Percentiles rank a stretch among this genome's conserved stretches.
These are phyloP conservation scores for Heritiera littoralis DNA, from an alignment of 345 rosid genomes.

Conservation along the genomic window DNA sequence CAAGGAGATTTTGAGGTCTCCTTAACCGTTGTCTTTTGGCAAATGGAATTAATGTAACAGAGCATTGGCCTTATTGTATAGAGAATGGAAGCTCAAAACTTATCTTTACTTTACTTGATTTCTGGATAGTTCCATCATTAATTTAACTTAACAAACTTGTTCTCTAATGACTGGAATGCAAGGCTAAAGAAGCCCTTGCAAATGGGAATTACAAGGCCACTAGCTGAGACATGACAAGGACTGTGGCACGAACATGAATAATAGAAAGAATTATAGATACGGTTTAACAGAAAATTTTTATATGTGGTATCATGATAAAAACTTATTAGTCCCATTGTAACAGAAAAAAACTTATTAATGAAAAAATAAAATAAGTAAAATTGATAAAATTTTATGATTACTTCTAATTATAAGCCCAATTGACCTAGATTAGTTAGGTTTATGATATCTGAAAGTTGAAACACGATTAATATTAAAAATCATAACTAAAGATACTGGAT, in stretches of 20 bases:
- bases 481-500: too few relatives aligned
- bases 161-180: not conserved
- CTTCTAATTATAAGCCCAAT: too few relatives aligned
- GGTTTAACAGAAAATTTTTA: too few relatives aligned
- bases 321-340: too few relatives aligned
- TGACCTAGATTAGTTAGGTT: too few relatives aligned
- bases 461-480: too few relatives aligned
- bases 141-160: not conserved
- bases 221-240: not conserved
- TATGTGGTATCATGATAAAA: too few relatives aligned
- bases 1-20: constrained; percentile 10
- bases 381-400: too few relatives aligned
- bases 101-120: not conserved
- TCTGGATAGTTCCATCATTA: not conserved
- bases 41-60: not conserved
- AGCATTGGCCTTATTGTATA: not conserved
- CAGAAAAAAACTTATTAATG: too few relatives aligned
- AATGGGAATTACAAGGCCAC: not conserved
- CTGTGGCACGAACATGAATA: not conserved
- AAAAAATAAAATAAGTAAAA: too few relatives aligned
- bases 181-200: not conserved
- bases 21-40: not conserved
- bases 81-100: constrained; percentile 4
- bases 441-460: too few relatives aligned
- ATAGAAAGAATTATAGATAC: too few relatives aligned